Percentiles rank a stretch among this genome's conserved stretches.
Conservation (phyloP, 2,329 filamentous ascomycete genomes). For the Hypoxylon sp. region DNA sequence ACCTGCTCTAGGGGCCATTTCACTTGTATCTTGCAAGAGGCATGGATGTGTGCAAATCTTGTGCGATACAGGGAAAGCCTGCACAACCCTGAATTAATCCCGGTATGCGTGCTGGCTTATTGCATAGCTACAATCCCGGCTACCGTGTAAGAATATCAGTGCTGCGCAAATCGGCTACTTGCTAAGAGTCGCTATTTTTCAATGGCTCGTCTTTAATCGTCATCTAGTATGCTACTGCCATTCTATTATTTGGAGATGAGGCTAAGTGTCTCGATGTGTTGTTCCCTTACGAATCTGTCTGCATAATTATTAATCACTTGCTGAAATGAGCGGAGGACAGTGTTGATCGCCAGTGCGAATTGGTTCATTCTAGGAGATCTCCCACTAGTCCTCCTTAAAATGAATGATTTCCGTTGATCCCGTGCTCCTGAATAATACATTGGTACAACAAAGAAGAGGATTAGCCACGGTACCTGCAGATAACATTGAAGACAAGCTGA, state of each 20-base stretch:
- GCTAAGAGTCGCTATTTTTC: not conserved
- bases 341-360: constrained; percentile 36
- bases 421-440: constrained; percentile 31
- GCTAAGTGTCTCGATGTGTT: constrained; percentile 4
- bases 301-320: constrained; percentile 27
- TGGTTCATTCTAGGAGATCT: constrained; percentile 24
- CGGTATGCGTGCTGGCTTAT: constrained; percentile 23
- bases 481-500: constrained; percentile 18
- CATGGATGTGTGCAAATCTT: constrained; percentile 1
- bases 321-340: constrained; percentile 30
- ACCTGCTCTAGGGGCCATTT: not conserved
- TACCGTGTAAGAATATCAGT: constrained; percentile 22
- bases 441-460: constrained; percentile 3
- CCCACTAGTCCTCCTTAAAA: constrained; percentile 32
- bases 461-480: constrained; percentile 37
- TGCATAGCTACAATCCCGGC: constrained; percentile 32
- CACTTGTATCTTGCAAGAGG: not conserved
- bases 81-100: not conserved
- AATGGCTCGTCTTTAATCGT: constrained; percentile 8
- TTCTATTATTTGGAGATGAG: constrained; percentile 8
- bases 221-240: constrained; percentile 8
- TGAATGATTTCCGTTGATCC: constrained; percentile 35
- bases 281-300: constrained; percentile 14
- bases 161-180: not conserved
- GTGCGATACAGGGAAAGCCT: constrained; percentile 11